Evolutionary conservation across 441 rosid genomes (phyloP), one percentile per base, ranked within the genome.

Genomic region (Gossypium gossypioides): DNA sequence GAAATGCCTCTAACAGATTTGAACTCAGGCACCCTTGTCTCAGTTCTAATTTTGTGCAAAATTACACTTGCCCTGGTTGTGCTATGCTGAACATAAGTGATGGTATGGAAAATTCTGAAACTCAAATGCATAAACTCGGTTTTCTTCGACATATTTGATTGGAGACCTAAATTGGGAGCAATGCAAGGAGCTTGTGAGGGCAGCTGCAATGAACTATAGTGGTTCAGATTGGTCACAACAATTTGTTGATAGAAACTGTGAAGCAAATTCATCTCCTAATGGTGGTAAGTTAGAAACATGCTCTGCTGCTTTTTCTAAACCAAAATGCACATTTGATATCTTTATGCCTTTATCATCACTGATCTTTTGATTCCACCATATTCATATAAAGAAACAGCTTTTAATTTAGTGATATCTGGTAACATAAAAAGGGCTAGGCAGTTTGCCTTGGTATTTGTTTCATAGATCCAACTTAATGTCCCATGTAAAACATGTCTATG

Each of bases 131-230:
- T 32, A 63, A 54, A 42, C 51, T 50, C 67, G 74, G 10, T 48
- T 56, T 54, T 21, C 66, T 34, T 69, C 54, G 5, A 40, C 61
- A 32, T 72, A 67, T 57, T 61, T 88, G 73, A 46, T 77, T 76
- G 91, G 93, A 76, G 85, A 80, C 18, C 86, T 82, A 3, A 72
- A 84, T 42, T 88, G 89, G 89, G 83, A 87, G 70, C 74, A 66
- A 16, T 85, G 91, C 81, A 78, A 75, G 71, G 65, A 24, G 52
- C 74, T 83, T 75, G 86, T 86, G 21, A 83, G 67, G 73, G 83
- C 83, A 56, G 86, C 76, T 51, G 91, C 89, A 58, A 68, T 80
- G 40, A 87, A 85, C 75, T 76, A 82, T 27, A 82, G 84, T 62
- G 69, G 69, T 57, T 76, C 24, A 32, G 81, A 75, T 72, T 69